Base-by-base conservation (phyloP, 148 eudicot genomes). In the Persicaria maculosa region DNA sequence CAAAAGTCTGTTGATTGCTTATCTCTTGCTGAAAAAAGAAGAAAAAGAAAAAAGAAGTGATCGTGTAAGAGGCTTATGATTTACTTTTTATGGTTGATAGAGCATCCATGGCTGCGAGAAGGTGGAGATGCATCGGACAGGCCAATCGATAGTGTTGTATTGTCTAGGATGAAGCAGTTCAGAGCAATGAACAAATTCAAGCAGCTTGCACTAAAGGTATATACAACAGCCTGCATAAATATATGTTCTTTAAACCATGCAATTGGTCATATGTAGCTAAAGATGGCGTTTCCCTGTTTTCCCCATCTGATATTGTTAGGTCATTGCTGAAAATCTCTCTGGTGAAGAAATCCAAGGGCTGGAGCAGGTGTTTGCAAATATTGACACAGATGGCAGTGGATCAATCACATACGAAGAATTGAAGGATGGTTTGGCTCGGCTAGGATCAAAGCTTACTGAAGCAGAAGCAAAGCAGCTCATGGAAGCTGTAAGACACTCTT, bases 161-260 rank as follows among this genome's bases (percentile, higher is more conserved):
- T 93, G 16, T 86, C 97, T 12, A 88, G 98, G 86, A 88, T 93
- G 98, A 93, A 93, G 83, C 98, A 93, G 73, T 93, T 93, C 78
- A 82, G 98, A 84, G 94, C 92, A 58, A 93, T 93, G 98, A 93
- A 91, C 88, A 93, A 93, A 81, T 91, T 93, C 80, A 93, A 93
- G 81, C 90, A 93, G 77, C 98, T 93, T 65, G 98, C 98, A 36
- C 74, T 93, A 36, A 93, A 93, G 98, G 98, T 93, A 65, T 43
- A 46, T 31, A 31, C 3, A 31, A 2, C 40, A 31, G 40, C 40
- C 40, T 31, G 40, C 0, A 31, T 31, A 31, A 31, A 31, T 31
- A 31, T 31, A 31, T 31, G 40, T 31, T 31, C 40, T 31, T 31
- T 31, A 31, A 31, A 31, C 40, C 40, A 31, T 31, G 40, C 40